These are phyloP conservation scores for Trichoderma polysporum DNA, from an alignment of 2,329 filamentous ascomycete genomes.

Conservation along the genomic window DNA sequence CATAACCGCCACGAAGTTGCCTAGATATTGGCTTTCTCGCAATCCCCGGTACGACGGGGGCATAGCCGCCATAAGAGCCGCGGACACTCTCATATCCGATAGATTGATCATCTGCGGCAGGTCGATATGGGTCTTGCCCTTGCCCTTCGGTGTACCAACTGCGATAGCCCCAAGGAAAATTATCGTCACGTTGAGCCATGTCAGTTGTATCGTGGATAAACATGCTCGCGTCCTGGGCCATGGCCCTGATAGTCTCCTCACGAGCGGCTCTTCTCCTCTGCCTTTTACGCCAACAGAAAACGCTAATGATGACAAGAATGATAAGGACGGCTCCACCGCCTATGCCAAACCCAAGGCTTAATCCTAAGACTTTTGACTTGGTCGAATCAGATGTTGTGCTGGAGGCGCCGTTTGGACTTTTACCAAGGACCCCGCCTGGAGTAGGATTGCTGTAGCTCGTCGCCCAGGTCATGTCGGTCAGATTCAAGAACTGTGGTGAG, in stretches of 20 bases:
- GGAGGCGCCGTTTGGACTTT: slow-evolving; percentile 26
- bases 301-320: slow-evolving; percentile 45
- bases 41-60: slow-evolving; percentile 27
- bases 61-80: slow-evolving; percentile 20
- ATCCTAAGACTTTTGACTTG: slow-evolving; percentile 44
- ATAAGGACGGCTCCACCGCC: slow-evolving; percentile 54
- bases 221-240: slow-evolving; percentile 50
- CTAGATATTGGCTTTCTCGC: slow-evolving; percentile 37
- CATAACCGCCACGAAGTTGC: slow-evolving; percentile 33
- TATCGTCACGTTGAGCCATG: slow-evolving; percentile 45
- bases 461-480: slow-evolving; percentile 57
- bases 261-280: slow-evolving; percentile 38
- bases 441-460: slow-evolving; percentile 50
- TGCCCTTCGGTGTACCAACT: slow-evolving; percentile 49
- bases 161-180: slow-evolving; percentile 31
- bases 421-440: neutral
- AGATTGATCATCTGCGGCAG: slow-evolving; percentile 38
- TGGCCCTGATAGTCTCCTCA: slow-evolving; percentile 48
- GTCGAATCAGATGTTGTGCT: slow-evolving; percentile 24
- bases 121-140: slow-evolving; percentile 39
- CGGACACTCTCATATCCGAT: slow-evolving; percentile 51
- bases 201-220: slow-evolving; percentile 47
- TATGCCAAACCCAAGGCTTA: slow-evolving; percentile 65
- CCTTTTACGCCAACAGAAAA: slow-evolving; percentile 53
- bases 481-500: slow-evolving; percentile 52